Conservation (phyloP, 1,284 basidiomycete genomes). For the Sanghuangporus sanghuang region DNA sequence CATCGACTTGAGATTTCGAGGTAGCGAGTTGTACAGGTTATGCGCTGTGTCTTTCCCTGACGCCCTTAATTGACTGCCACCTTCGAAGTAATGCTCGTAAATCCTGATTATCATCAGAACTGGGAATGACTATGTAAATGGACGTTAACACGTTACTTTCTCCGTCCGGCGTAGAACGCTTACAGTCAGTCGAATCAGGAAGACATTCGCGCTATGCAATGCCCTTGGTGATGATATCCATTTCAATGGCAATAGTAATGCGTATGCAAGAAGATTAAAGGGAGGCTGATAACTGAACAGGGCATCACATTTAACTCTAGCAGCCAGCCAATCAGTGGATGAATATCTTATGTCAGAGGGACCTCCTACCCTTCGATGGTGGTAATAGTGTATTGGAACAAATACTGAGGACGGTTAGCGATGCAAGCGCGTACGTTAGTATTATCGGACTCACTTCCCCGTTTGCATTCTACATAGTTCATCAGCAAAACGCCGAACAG, state of each 20-base stretch:
- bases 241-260: slow-evolving; percentile 72
- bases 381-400: slow-evolving; percentile 83
- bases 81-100: slow-evolving; percentile 71
- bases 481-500: not conserved
- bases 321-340: not conserved
- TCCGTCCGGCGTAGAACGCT: slow-evolving; percentile 12
- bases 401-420: slow-evolving; percentile 44
- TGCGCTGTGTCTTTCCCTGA: slow-evolving; percentile 47
- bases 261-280: slow-evolving; percentile 76
- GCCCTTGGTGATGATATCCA: slow-evolving; percentile 67
- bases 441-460: slow-evolving; percentile 53
- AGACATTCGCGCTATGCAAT: slow-evolving; percentile 77
- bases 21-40: slow-evolving; percentile 56
- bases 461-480: slow-evolving; percentile 60
- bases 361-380: slow-evolving; percentile 78
- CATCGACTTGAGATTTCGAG: slow-evolving; percentile 64
- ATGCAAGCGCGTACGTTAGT: not conserved
- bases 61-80: slow-evolving; percentile 43
- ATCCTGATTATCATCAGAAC: slow-evolving; percentile 71
- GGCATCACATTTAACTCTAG: slow-evolving; percentile 76
- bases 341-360: not conserved
- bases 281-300: slow-evolving; percentile 90
- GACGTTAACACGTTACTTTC: not conserved
- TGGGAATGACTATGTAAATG: slow-evolving; percentile 56
- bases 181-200: slow-evolving; percentile 75